phyloP scores from a whole-genome alignment of 148 eudicot genomes.

The Persicaria maculosa region DNA sequence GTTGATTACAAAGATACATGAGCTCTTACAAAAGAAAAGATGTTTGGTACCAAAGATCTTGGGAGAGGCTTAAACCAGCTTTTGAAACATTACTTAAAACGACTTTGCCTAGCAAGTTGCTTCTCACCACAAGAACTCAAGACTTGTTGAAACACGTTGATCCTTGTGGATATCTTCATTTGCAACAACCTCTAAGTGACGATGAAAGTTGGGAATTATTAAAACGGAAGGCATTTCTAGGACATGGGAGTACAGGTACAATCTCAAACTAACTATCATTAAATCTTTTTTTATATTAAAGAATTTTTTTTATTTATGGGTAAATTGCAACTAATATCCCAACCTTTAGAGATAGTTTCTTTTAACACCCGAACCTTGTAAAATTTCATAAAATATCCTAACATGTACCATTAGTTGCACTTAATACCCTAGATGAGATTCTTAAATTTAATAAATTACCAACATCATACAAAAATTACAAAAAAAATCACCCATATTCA shows the following conservation, averaged over 20 bases:
- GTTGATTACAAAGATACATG: background rate
- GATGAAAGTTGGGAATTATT: slow-evolving; percentile 5
- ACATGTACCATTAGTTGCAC: too few species aligned
- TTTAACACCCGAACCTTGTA: too few species aligned
- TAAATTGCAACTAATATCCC: too few species aligned
- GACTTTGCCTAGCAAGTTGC: background rate
- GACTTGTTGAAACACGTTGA: background rate
- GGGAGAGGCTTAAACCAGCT: slow-evolving; percentile 8
- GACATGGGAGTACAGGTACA: background rate
- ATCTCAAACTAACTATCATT: too few species aligned
- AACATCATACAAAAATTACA: too few species aligned
- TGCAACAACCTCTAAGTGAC: background rate
- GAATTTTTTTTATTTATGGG: too few species aligned
- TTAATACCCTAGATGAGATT: too few species aligned
- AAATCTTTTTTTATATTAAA: too few species aligned
- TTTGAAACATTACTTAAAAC: background rate
- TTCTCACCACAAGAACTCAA: slow-evolving; percentile 5
- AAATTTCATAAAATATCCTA: too few species aligned
- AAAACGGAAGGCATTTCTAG: background rate
- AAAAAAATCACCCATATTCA: too few species aligned
- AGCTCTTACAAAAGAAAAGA: background rate
- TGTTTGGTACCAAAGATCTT: slow-evolving; percentile 3
- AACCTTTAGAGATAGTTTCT: too few species aligned
- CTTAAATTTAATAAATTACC: too few species aligned
- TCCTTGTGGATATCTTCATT: background rate